These are phyloP conservation scores for Oryza meyeriana DNA, from an alignment of 176 grass and related monocot species.

Conservation along the genomic window DNA sequence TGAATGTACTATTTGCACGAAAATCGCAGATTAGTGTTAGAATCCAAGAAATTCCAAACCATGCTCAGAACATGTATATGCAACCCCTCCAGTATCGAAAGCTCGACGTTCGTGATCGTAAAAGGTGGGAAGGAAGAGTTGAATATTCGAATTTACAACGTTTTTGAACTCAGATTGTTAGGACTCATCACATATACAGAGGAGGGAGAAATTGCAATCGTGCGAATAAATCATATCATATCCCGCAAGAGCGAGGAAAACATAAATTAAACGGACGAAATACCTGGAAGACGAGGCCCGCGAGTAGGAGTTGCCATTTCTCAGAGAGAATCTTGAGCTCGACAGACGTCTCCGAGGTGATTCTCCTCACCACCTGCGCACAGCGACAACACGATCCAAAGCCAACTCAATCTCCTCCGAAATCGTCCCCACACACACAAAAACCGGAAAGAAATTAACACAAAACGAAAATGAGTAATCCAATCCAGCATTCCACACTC, in stretches of 20 bases:
- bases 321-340: conserved; percentile 82
- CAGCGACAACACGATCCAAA: background rate
- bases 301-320: conserved; percentile 83
- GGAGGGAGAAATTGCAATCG: background rate
- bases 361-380: conserved; percentile 65
- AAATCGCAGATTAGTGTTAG: background rate
- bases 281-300: conserved; percentile 85
- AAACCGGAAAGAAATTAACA: background rate
- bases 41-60: background rate
- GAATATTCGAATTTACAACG: background rate
- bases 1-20: conserved; percentile 64
- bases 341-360: conserved; percentile 60
- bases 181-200: background rate
- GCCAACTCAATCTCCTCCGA: background rate
- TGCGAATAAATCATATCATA: background rate
- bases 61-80: background rate
- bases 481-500: background rate
- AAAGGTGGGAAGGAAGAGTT: too few relatives aligned
- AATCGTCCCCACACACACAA: background rate
- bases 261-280: background rate
- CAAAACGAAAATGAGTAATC: background rate
- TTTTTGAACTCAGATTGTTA: background rate
- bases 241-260: background rate
- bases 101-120: too few relatives aligned
- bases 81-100: too few relatives aligned